Evolutionary conservation across 164 flowering plant species (phyloP), one percentile per base, ranked within the genome.

Genomic region (Tetracentron sinense): DNA sequence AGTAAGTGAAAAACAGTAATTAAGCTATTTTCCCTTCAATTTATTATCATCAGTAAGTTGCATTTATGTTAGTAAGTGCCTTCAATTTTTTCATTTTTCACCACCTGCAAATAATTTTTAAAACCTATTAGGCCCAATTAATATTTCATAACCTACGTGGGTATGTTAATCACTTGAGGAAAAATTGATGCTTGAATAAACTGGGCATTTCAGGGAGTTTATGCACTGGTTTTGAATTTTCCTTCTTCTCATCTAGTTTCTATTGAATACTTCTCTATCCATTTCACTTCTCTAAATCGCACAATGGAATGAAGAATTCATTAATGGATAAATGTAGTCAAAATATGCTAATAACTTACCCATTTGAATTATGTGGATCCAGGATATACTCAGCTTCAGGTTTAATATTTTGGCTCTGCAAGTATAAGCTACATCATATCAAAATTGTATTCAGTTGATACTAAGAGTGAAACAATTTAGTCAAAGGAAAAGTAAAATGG

Each of bases 371-470:
- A 20, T 74, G 74, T 6, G 72, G 64, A 64, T 77, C 82, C 29
- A 61, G 44, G 58, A 86, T 71, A 65, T 68, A 67, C 8, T 87
- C 87, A 61, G 97, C 98, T 79, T 89, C 85, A 19, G 98, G 98
- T 72, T 76, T 72, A 0, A 73, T 63, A 73, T 66, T 81, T 53
- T 85, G 83, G 70, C 74, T 81, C 97, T 94, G 96, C 72, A 71
- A 31, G 46, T 26, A 65, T 30, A 55, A 22, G 57, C 56, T 47
- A 14, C 59, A 69, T 25, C 58, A 14, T n/a, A 46, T 62, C 20
- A 61, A 42, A 42, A 49, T 28, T 31, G 57, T 31, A 15, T 8
- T 29, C 17, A 23, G 52, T n/a, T 21, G 2, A 28, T 28, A 33
- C 2, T n/a, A 7, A 5, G 8, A 54, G 25, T 27, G 31, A 29